Evolutionary conservation across 2,329 filamentous ascomycete genomes (phyloP).

Genomic region (Stachybotrys chartarum): DNA sequence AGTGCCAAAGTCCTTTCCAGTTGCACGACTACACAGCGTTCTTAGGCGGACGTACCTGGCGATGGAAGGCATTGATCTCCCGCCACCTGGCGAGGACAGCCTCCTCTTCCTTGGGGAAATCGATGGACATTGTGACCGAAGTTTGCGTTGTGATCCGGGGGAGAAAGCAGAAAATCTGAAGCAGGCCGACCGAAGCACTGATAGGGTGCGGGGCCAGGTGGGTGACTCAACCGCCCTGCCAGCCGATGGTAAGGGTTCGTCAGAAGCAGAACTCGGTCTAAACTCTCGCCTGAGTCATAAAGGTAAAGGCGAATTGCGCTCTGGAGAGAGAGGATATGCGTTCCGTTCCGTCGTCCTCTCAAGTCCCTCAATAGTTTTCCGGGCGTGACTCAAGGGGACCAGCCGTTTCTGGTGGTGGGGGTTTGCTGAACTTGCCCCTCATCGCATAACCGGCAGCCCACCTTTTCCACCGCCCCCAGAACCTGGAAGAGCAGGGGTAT

Average conservation of each 20-base stretch:
- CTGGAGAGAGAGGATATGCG: too few relatives aligned
- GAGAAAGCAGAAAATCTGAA: background rate
- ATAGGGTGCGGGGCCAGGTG: background rate
- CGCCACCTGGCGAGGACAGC: conserved; percentile 78
- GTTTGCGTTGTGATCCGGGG: background rate
- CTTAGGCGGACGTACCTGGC: conserved; percentile 49
- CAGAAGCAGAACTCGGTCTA: background rate
- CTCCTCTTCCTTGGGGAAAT: conserved; percentile 91
- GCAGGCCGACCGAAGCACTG: background rate
- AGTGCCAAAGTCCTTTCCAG: background rate
- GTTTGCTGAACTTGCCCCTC: background rate
- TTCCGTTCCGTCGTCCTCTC: too few relatives aligned
- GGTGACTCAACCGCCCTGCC: background rate
- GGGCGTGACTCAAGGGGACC: background rate
- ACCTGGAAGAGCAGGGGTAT: background rate
- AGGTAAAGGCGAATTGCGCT: too few relatives aligned
- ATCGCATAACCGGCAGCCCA: background rate
- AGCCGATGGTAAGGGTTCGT: background rate
- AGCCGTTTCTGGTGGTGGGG: background rate
- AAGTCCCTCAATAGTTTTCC: background rate
- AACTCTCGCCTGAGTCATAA: too few relatives aligned
- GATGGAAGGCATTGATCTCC: conserved; percentile 85
- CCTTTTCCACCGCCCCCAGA: background rate
- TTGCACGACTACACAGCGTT: background rate
- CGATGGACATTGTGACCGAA: conserved; percentile 62